Evolutionary conservation across 148 eudicot genomes (phyloP).

Genomic region (Rheum nobile): DNA sequence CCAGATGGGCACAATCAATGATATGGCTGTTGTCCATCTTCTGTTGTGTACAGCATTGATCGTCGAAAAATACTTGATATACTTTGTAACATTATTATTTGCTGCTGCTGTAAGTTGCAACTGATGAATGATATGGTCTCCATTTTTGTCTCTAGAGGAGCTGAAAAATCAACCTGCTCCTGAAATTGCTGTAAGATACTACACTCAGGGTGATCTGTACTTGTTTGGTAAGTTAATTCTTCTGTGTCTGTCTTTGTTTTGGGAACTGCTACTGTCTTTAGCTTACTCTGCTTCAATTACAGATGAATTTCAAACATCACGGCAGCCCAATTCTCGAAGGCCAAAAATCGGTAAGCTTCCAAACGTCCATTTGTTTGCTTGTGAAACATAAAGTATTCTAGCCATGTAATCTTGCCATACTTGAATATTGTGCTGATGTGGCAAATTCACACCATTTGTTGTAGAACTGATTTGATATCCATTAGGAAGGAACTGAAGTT

Average conservation of each 20-base stretch:
- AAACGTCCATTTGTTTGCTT: neutral
- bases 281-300: conserved; percentile 6
- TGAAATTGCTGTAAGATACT: conserved; percentile 78
- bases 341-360: conserved; percentile 62
- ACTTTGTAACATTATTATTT: neutral
- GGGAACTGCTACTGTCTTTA: neutral
- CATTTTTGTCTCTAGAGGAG: conserved; percentile 36
- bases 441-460: neutral
- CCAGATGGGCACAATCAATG: neutral
- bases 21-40: neutral
- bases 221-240: conserved; percentile 69
- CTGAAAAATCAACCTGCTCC: conserved; percentile 71
- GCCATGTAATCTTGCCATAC: neutral
- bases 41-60: neutral
- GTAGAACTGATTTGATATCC: neutral
- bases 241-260: conserved; percentile 7
- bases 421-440: neutral
- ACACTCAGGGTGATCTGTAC: conserved; percentile 82
- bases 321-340: conserved; percentile 76
- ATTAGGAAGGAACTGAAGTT: no score
- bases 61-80: neutral
- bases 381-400: neutral
- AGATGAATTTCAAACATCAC: conserved; percentile 97
- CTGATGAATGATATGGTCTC: neutral
- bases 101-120: neutral